Conservation (phyloP, 2,329 filamentous ascomycete species). For the Xylariaceae sp. region DNA sequence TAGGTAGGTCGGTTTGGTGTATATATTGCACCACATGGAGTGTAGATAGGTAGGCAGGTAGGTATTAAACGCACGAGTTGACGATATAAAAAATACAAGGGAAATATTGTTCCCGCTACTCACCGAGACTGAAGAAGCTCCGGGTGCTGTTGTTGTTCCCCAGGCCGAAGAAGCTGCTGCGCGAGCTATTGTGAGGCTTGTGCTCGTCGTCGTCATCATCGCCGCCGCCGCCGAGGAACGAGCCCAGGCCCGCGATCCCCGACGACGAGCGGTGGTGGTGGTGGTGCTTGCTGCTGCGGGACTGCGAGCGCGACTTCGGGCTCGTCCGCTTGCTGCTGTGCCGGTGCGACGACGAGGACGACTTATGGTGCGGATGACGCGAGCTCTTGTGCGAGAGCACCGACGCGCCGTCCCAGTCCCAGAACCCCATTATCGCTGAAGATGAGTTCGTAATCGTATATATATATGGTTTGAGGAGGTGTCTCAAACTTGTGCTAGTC, state of each 20-base stretch:
- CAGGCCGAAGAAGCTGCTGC: constrained; percentile 36
- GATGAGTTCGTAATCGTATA: constrained; percentile 1
- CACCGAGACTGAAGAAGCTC: constrained; percentile 39
- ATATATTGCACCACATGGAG: too few species aligned
- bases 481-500: not conserved
- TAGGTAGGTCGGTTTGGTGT: too few species aligned
- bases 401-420: constrained; percentile 38
- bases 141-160: constrained; percentile 37
- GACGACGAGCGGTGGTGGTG: too few species aligned
- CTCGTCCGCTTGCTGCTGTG: constrained; percentile 14
- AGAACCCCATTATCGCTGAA: constrained; percentile 33
- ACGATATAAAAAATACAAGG: not conserved
- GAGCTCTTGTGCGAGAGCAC: constrained; percentile 34
- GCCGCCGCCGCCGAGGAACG: constrained; percentile 23
- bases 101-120: constrained; percentile 12
- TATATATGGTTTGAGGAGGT: not conserved
- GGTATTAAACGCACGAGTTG: not conserved
- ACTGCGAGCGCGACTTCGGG: constrained; percentile 28
- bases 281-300: constrained; percentile 35
- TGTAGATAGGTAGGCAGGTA: too few species aligned
- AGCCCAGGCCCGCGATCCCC: constrained; percentile 10
- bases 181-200: constrained; percentile 31
- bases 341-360: constrained; percentile 35
- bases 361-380: constrained; percentile 19
- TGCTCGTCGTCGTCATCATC: constrained; percentile 12